Percentiles rank a stretch among this genome's conserved stretches.
phyloP scores from a whole-genome alignment of 2,329 filamentous ascomycete species.

The Cladophialophora bantiana region DNA sequence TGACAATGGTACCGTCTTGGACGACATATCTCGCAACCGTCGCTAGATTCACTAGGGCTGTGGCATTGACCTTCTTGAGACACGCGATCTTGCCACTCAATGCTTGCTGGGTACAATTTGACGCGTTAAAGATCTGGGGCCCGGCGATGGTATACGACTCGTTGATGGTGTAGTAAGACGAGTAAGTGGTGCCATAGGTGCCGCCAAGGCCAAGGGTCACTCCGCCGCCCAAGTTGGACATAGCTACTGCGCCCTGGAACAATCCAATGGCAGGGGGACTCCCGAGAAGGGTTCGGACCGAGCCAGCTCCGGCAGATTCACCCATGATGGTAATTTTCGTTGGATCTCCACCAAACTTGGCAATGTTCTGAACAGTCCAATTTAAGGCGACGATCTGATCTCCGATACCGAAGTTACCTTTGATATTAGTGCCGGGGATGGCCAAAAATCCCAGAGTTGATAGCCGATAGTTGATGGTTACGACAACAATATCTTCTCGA shows the following conservation, averaged over 20 bases:
- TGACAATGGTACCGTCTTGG: conserved; percentile 64
- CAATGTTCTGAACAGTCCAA: conserved; percentile 57
- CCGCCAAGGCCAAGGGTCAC: conserved; percentile 62
- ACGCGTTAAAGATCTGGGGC: conserved; percentile 58
- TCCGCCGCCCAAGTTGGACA: conserved; percentile 64
- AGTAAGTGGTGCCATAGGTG: conserved; percentile 66
- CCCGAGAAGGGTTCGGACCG: conserved; percentile 62
- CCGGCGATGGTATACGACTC: conserved; percentile 59
- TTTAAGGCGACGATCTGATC: conserved; percentile 60
- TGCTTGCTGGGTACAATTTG: conserved; percentile 59
- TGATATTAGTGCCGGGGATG: conserved; percentile 61
- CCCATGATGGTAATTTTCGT: conserved; percentile 56
- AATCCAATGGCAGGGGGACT: conserved; percentile 35
- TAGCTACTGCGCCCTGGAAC: conserved; percentile 39
- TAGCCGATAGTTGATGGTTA: conserved; percentile 67
- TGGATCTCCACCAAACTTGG: conserved; percentile 57
- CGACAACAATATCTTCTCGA: conserved; percentile 65
- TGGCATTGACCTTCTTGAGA: conserved; percentile 55
- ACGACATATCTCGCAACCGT: conserved; percentile 58
- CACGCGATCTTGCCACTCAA: conserved; percentile 60
- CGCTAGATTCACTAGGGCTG: conserved; percentile 26
- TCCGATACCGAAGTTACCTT: conserved; percentile 62
- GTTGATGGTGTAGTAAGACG: conserved; percentile 64
- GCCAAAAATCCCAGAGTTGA: conserved; percentile 66
- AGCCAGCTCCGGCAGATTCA: conserved; percentile 62